Base-by-base conservation (phyloP, 2,329 filamentous ascomycete species). In the Sporothrix mexicana region DNA sequence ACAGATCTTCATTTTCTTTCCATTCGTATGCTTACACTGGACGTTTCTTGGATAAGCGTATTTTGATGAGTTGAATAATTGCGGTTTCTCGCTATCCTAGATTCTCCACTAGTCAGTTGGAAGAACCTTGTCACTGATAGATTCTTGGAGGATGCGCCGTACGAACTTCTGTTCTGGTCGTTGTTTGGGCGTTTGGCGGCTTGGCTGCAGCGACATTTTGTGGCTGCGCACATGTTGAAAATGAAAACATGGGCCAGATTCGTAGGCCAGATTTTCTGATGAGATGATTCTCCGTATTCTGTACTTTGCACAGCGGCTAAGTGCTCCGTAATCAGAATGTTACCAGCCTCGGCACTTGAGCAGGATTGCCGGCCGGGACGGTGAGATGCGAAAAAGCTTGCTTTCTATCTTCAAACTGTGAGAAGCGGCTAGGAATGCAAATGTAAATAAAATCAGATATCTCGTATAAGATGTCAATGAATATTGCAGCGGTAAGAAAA, bases 161-260 rank as follows among this genome's bases (percentile, higher is more conserved):
- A 47, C 20, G n/a, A 47, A 64, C 61, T 15, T 47, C 41, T 47
- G 10, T 45, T 47, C 41, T 64, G 41, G 61, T 45, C 41, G 12
- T 20, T 64, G 61, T 64, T 15, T 45, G 61, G 41, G 13, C 61
- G 43, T 64, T 64, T 41, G 30, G 55, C 25, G 41, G 41, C 57
- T 45, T 64, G 41, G 61, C 61, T 45, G 41, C n/a, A 64, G n/a
- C 61, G 3, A 45, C 7, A 25, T 23, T 47, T 36, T 25, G 61
- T 25, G 41, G 41, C 61, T 64, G 61, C 61, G 61, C 61, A 59
- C 30, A 36, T 36, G 30, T 36, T 36, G 30, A 7, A 64, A 36
- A 23, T 4, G 13, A 41, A 13, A 25, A 64, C 10, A 2, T 64
- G 41, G 61, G n/a, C 61, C 61, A 64, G 41, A 64, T 47, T 41